Conservation (phyloP, 1,284 basidiomycete genomes). For the Sanguinoderma infundibulare region DNA sequence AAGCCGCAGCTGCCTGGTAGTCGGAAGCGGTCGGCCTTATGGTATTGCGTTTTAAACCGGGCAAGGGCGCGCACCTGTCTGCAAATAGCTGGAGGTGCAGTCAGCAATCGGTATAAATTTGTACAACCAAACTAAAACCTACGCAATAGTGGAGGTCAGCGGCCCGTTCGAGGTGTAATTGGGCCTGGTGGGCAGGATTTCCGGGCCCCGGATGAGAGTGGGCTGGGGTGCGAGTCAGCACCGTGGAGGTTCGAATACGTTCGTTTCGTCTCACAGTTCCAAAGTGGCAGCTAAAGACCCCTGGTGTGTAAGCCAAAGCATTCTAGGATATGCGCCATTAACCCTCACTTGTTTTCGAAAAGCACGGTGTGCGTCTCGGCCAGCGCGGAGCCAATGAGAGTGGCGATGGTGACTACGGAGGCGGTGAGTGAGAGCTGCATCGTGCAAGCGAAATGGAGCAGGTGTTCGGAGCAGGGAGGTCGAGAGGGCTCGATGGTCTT, state of each 20-base stretch:
- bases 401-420: slow-evolving; percentile 29
- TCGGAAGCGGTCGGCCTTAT: background rate
- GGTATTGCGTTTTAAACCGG: background rate
- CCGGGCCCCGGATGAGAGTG: slow-evolving; percentile 36
- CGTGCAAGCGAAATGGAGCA: background rate
- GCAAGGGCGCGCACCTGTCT: slow-evolving; percentile 30
- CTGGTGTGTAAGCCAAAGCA: too few relatives aligned
- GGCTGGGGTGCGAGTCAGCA: slow-evolving; percentile 30
- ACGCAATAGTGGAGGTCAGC: slow-evolving; percentile 40
- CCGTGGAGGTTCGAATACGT: background rate
- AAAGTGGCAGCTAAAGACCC: slow-evolving; percentile 39
- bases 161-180: slow-evolving; percentile 36
- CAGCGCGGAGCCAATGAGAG: slow-evolving; percentile 31
- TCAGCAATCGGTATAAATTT: background rate
- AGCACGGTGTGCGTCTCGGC: slow-evolving; percentile 42
- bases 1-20: slow-evolving; percentile 35
- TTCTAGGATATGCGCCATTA: background rate
- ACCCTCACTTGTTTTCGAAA: slow-evolving; percentile 43
- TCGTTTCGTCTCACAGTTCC: slow-evolving; percentile 37
- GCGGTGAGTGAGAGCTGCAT: slow-evolving; percentile 39
- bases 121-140: too few relatives aligned
- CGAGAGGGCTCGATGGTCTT: background rate
- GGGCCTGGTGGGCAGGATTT: slow-evolving; percentile 38
- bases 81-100: slow-evolving; percentile 32
- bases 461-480: background rate